These are phyloP conservation scores for Arabidopsis hybrid DNA, from an alignment of 441 rosid species.

Conservation along the genomic window DNA sequence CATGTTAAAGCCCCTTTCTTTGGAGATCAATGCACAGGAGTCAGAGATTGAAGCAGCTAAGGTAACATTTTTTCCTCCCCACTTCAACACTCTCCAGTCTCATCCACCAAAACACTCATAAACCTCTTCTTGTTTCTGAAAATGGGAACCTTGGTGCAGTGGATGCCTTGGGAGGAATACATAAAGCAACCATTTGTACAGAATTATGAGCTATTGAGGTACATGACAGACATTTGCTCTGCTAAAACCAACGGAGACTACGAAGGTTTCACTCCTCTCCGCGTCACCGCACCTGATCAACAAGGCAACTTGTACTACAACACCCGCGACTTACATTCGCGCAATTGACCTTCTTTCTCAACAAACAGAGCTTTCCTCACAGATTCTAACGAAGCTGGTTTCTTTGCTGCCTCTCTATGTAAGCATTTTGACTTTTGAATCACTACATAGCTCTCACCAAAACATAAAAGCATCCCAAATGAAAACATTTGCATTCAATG, in stretches of 20 bases:
- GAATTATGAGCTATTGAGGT: conserved; percentile 54
- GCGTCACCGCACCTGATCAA: conserved; percentile 43
- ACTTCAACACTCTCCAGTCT: conserved; percentile 1
- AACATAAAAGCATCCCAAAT: conserved; percentile 18
- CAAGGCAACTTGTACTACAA: conserved; percentile 56
- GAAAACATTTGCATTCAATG: conserved; percentile 27
- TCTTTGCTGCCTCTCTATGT: conserved; percentile 21
- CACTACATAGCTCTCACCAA: conserved; percentile 15
- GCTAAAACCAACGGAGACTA: conserved; percentile 61
- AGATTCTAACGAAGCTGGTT: conserved; percentile 19
- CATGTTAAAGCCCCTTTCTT: conserved; percentile 75
- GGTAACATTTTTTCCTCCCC: conserved; percentile 48
- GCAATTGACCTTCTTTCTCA: conserved; percentile 25
- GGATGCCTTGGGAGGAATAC: conserved; percentile 87
- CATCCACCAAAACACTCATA: conserved; percentile 10
- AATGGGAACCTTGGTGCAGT: conserved; percentile 51
- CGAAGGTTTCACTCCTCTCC: conserved; percentile 65
- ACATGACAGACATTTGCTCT: conserved; percentile 53
- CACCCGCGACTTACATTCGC: conserved; percentile 40
- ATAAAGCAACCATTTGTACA: conserved; percentile 61
- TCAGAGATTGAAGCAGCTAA: conserved; percentile 78
- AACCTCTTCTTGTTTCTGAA: conserved; percentile 25
- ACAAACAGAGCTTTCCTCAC: neutral
- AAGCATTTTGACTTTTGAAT: conserved; percentile 24
- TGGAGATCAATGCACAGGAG: conserved; percentile 70